These are phyloP conservation scores for Euptelea pleiosperma DNA, from an alignment of 164 flowering plant species.

Conservation along the genomic window DNA sequence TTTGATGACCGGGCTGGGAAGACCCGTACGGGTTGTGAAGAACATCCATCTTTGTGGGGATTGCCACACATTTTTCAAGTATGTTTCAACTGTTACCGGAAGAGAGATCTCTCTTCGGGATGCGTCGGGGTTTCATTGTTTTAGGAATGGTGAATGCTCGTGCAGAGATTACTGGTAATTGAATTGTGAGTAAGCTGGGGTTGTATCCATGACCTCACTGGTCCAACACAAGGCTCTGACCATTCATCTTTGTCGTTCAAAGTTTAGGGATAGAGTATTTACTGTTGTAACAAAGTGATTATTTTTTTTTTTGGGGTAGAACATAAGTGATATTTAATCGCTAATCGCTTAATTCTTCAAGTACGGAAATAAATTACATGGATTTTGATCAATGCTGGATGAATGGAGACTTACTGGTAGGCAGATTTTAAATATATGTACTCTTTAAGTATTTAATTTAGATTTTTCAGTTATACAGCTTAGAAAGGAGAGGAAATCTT, in stretches of 20 bases:
- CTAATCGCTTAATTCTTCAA: no score
- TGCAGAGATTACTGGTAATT: conserved; percentile 66
- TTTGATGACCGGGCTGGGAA: conserved; percentile 46
- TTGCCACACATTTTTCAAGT: conserved; percentile 78
- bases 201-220: no score
- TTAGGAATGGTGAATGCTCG: conserved; percentile 68
- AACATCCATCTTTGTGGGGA: conserved; percentile 81
- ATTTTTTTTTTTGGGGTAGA: no score
- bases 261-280: neutral
- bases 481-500: no score
- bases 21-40: conserved; percentile 63
- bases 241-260: no score
- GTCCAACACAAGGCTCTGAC: no score
- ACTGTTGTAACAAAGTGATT: conserved; percentile 8
- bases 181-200: neutral
- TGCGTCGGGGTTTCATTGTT: conserved; percentile 76
- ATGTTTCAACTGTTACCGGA: conserved; percentile 54
- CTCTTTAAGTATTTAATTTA: no score
- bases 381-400: neutral
- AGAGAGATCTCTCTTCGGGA: conserved; percentile 73
- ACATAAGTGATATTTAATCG: no score
- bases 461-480: no score
- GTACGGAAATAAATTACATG: neutral
- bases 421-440: no score
- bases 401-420: neutral